Percentiles rank a stretch among this genome's conserved stretches.
phyloP scores from a whole-genome alignment of 192 early-diverging fungal genomes.

The Chytriomyces sp. region DNA sequence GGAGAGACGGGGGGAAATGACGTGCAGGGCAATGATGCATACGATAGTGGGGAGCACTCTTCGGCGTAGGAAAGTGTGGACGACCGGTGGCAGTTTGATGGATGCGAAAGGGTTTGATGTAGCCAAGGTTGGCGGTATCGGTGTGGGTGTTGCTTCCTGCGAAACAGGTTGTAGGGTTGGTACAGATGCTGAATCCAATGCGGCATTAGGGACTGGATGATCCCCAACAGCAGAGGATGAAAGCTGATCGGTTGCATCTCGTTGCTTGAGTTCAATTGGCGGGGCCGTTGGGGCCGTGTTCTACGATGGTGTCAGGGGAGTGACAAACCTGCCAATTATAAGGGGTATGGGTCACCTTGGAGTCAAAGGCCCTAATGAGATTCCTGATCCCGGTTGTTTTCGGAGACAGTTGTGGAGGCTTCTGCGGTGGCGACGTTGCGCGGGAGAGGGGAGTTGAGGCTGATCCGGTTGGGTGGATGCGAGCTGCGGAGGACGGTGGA shows the following conservation, averaged over 20 bases:
- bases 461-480: too few species aligned
- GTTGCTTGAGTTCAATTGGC: not conserved
- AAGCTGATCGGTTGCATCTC: not conserved
- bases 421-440: not conserved
- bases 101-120: too few species aligned
- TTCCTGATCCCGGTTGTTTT: not conserved
- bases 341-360: not conserved
- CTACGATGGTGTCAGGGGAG: too few species aligned
- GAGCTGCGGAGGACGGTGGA: too few species aligned
- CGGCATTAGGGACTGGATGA: too few species aligned
- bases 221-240: not conserved
- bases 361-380: not conserved
- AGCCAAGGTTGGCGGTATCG: not conserved
- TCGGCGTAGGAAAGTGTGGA: not conserved
- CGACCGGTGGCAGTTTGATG: not conserved
- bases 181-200: not conserved
- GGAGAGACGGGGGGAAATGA: slow-evolving; percentile 22
- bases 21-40: slow-evolving; percentile 13
- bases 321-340: too few species aligned
- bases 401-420: not conserved
- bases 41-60: slow-evolving; percentile 3
- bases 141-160: not conserved
- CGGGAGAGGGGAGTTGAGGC: too few species aligned
- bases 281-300: not conserved
- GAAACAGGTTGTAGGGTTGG: not conserved